A percentile compares a stretch with the other conserved stretches of the same genome.
These are phyloP conservation scores for Psidium friedrichsthalianum DNA, from an alignment of 345 rosid genomes.

Conservation along the genomic window DNA sequence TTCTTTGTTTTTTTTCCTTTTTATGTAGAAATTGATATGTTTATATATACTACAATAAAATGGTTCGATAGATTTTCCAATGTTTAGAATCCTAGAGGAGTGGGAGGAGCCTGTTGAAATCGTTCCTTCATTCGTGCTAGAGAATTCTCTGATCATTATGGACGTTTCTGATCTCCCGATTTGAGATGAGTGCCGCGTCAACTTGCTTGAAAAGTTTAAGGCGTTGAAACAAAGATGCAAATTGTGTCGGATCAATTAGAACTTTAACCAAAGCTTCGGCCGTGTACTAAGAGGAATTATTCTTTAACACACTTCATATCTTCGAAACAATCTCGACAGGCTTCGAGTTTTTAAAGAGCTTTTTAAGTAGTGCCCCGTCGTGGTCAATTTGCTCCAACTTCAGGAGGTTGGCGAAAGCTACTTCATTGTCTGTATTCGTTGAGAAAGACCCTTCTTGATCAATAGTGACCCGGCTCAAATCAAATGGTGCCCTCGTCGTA, in stretches of 20 bases:
- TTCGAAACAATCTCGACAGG: neutral
- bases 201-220: no score
- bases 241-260: neutral
- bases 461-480: neutral
- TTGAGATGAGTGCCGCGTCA: neutral
- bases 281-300: neutral
- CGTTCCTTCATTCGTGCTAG: neutral
- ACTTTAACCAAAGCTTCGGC: neutral
- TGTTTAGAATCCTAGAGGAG: neutral
- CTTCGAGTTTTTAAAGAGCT: neutral
- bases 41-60: neutral
- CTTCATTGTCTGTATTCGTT: neutral
- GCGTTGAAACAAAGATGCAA: neutral
- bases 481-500: neutral
- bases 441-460: neutral
- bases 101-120: neutral
- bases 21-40: neutral
- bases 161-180: neutral
- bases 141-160: neutral
- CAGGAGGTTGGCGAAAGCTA: neutral
- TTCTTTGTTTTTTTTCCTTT: neutral
- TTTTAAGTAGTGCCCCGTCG: neutral
- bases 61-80: neutral
- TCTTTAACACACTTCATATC: neutral
- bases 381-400: neutral